Evolutionary conservation across 2,329 filamentous ascomycete species (phyloP), one percentile per base, ranked within the genome.

Genomic region (Verticillium klebahnii): DNA sequence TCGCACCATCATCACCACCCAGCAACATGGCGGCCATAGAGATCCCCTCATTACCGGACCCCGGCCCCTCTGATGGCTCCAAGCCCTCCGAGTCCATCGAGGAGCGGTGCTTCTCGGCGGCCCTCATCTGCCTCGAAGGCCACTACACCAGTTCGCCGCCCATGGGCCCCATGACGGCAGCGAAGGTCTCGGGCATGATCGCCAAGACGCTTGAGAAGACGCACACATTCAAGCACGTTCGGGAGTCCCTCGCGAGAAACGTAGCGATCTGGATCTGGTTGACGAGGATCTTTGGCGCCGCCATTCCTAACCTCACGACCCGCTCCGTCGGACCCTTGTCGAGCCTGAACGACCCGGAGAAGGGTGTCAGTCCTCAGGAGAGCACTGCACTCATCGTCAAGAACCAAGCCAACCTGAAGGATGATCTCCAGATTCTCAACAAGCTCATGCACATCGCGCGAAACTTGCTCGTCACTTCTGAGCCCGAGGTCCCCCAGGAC

Each of bases 361-460:
- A 81, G 66, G 81, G 82, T 36, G 80, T 85, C 60, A 85, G 81
- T n/a, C 81, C 84, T 2, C 82, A 85, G 39, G 86, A 89, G 71
- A 86, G 84, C 71, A 87, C 85, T 1, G 79, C 82, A 17, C 75
- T 89, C 40, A 88, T 89, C 63, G 80, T 87, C 39, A 85, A 85
- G 73, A 87, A 89, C 70, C 85, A 87, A 68, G 78, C 77, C 6
- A 77, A 78, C 31, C 78, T 89, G 62, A 85, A 86, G 68, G 85
- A 88, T 63, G 86, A 89, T 62, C 73, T 89, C 61, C 82, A 84
- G 60, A 82, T 85, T 62, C 77, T 89, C 60, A 88, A 88, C 76
- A 88, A 87, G 74, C 76, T 89, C 62, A 85, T 89, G 83, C 85
- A 88, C 64, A 87, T 89, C 68, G 85, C 85, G 1, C 77, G 86